Base-by-base conservation (phyloP, 1,284 basidiomycete species). In the Nidula niveotomentosa region DNA sequence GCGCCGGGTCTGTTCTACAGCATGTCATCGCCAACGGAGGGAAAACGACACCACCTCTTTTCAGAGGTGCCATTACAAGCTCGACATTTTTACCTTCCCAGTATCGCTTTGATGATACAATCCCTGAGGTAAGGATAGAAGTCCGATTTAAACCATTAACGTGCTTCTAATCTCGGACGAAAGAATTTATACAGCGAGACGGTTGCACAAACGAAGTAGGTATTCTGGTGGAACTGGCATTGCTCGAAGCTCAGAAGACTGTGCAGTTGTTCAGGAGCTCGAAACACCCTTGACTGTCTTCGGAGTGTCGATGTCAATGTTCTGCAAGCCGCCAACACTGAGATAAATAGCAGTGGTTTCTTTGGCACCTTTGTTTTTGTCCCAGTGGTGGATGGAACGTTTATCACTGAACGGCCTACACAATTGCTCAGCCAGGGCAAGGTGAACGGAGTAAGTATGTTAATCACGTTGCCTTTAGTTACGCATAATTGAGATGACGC, bases 51-150 rank as follows among this genome's bases (percentile, higher is more conserved):
- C 79, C 78, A 1, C 70, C 72, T 0, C 58, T 82, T 8, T 82
- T 80, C 65, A 65, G 65, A 51, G 68, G 56, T 10, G 79, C 76
- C 1, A 78, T 80, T 4, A 72, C 75, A 1, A 79, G 76, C 53
- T 81, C 79, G 0, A 63, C 68, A 0, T 79, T 70, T 59, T 56
- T 80, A 2, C 77, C 78, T 0, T 70, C 79, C 0, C 77, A 81
- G 53, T 81, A 80, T 52, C 45, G 58, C 0, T 81, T 72, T 58
- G 70, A 79, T 53, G 72, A 76, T 52, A 58, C 49, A 12, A 71
- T 80, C 50, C 74, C 76, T 1, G 73, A 80, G 67, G 79, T 78
- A 45, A 47, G 63, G 53, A 34, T 30, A 23, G 23, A 23, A 33
- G 36, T 35, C 36, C 49, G 10, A 49, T 33, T 35, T 13, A 10